Evolutionary conservation across 1,284 basidiomycete species (phyloP), one percentile per base, ranked within the genome.

Genomic region (Rhodotorula sp.): DNA sequence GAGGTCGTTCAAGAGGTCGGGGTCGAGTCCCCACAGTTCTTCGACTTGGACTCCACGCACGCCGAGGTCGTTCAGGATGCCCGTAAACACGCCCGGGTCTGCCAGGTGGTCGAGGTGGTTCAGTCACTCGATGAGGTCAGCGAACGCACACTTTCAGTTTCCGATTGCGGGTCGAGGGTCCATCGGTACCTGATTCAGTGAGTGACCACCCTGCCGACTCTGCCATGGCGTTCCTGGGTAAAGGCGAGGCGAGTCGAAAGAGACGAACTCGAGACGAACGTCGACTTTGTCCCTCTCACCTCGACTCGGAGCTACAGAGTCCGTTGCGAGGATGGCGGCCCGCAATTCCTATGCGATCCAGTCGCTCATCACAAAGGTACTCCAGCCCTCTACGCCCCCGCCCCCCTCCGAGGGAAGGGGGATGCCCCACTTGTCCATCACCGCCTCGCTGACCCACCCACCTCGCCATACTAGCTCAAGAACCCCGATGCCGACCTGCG

Each of bases 21-120:
- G 78, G 77, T 96, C 93, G 60, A 96, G 86, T 15, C 91, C 91
- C 80, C 93, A 95, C 18, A 97, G 84, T 81, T 81, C 83, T 77
- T 79, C 83, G 43, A 85, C 84, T 73, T 84, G 82, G 26, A 85
- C 76, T 1, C 84, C 84, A 48, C 79, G 80, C 3, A 85, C 83
- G 65, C 84, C 84, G 43, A 85, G 78, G 51, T 83, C 81, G 18
- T 76, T 68, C 47, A 85, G 78, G 8, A 85, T 78, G 43, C 82
- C 81, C 2, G 82, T 83, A 74, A 85, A 84, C 29, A 84, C 80
- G 49, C 83, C 81, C 3, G 83, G 83, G 65, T 84, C 77, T 76
- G 70, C n/a, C n/a, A n/a, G n/a, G n/a, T 3, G 29, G 29, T 29
- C 29, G 29, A 29, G 29, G 29, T 29, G 29, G 29, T 29, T 29